A percentile compares a stretch with the other conserved stretches of the same genome.
phyloP scores from a whole-genome alignment of 495 filamentous ascomycete species.

The Terfezia claveryi region DNA sequence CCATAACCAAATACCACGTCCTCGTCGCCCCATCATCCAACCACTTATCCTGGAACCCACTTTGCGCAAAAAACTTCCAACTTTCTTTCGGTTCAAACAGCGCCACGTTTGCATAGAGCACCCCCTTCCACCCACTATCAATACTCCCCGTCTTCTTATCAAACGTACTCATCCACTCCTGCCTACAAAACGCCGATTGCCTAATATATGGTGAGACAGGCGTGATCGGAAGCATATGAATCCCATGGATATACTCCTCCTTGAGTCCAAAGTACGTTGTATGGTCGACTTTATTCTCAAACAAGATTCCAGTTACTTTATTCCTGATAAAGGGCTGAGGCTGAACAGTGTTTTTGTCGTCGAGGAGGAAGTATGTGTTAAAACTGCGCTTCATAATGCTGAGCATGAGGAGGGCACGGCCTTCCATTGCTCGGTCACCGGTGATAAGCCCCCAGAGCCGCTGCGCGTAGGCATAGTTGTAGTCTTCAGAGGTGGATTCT shows the following conservation, averaged over 20 bases:
- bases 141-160: conserved; percentile 9
- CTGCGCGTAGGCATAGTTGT: conserved; percentile 65
- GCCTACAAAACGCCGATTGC: conserved; percentile 38
- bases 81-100: conserved; percentile 45
- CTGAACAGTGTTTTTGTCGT: conserved; percentile 42
- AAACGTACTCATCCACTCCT: conserved; percentile 78
- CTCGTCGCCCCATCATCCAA: conserved; percentile 68
- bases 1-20: conserved; percentile 77
- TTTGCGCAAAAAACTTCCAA: conserved; percentile 48
- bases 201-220: conserved; percentile 48
- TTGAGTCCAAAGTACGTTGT: conserved; percentile 79
- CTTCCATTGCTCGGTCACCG: conserved; percentile 58
- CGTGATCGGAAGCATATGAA: conserved; percentile 81
- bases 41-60: conserved; percentile 41
- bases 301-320: conserved; percentile 73
- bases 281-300: conserved; percentile 92
- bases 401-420: conserved; percentile 71
- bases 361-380: conserved; percentile 60
- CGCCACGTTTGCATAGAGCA: conserved; percentile 61
- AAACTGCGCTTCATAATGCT: conserved; percentile 47
- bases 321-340: conserved; percentile 56
- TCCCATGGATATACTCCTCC: conserved; percentile 67
- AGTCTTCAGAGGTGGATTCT: conserved; percentile 74
- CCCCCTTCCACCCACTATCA: conserved; percentile 57
- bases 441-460: conserved; percentile 79